Evolutionary conservation across 2,329 filamentous ascomycete species (phyloP).

Genomic region (Clarireedia monteithiana): DNA sequence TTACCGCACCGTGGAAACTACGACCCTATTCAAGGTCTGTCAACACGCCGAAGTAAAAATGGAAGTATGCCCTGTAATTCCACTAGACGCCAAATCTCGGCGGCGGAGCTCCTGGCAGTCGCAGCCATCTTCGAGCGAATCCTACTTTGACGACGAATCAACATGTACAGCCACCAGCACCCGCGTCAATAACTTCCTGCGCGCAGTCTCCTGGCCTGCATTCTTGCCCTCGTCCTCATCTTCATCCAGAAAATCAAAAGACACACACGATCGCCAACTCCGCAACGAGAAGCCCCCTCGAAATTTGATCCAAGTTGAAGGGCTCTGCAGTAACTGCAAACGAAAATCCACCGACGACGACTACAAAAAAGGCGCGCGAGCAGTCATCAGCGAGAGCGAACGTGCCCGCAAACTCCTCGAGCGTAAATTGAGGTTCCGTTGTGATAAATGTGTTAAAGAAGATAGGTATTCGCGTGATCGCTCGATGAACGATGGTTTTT

Average conservation of each 20-base stretch:
- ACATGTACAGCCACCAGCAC: too few relatives aligned
- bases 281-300: too few relatives aligned
- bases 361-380: neutral
- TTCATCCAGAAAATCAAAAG: too few relatives aligned
- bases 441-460: conserved; percentile 7
- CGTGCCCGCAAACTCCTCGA: neutral
- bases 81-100: neutral
- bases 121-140: too few relatives aligned
- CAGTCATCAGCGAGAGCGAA: neutral
- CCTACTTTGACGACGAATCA: too few relatives aligned
- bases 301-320: too few relatives aligned
- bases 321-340: neutral
- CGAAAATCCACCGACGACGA: neutral
- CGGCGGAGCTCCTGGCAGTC: neutral
- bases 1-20: neutral
- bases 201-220: too few relatives aligned
- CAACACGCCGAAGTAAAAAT: neutral
- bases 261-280: too few relatives aligned
- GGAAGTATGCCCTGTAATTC: neutral
- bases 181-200: too few relatives aligned
- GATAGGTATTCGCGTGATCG: neutral
- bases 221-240: too few relatives aligned
- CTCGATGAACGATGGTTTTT: conserved; percentile 12
- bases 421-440: neutral
- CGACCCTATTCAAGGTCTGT: neutral